phyloP scores from a whole-genome alignment of 441 rosid species.

The Populus hybrid region DNA sequence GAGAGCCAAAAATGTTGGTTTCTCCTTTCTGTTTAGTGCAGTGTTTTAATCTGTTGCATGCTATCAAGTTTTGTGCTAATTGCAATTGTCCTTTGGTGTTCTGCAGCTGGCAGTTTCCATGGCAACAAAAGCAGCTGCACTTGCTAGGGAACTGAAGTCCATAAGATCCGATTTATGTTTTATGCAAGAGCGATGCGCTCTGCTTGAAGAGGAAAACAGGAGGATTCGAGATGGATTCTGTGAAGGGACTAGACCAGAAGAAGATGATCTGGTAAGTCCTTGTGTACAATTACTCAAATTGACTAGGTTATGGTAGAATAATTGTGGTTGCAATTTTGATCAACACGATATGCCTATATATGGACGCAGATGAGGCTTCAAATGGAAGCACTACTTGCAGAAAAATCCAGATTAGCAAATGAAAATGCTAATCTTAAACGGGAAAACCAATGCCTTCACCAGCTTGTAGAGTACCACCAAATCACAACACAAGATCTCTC shows the following conservation, averaged over 20 bases:
- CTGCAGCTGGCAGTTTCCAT: conserved; percentile 73
- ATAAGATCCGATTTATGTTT: conserved; percentile 64
- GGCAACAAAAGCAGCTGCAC: conserved; percentile 75
- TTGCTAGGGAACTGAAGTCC: conserved; percentile 71
- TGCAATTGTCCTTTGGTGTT: not conserved
- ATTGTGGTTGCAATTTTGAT: no score
- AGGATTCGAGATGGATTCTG: conserved; percentile 76
- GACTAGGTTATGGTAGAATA: no score
- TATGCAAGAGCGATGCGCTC: conserved; percentile 64
- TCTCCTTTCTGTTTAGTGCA: not conserved
- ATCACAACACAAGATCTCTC: conserved; percentile 72
- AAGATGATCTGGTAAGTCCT: conserved; percentile 78
- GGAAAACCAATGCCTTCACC: conserved; percentile 87
- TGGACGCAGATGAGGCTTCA: conserved; percentile 74
- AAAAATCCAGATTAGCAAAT: conserved; percentile 80
- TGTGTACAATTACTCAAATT: not conserved
- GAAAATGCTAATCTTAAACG: conserved; percentile 73
- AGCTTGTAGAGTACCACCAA: conserved; percentile 83
- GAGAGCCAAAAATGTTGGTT: conserved; percentile 64
- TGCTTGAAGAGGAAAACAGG: conserved; percentile 82
- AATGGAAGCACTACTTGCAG: conserved; percentile 83
- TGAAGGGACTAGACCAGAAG: conserved; percentile 72
- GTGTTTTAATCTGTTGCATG: not conserved
- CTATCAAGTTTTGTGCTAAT: not conserved
- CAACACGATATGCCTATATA: not conserved